Evolutionary conservation across 169 alveolate genomes (phyloP), one percentile per base, ranked within the genome.

Genomic region (Blepharisma undulans): DNA sequence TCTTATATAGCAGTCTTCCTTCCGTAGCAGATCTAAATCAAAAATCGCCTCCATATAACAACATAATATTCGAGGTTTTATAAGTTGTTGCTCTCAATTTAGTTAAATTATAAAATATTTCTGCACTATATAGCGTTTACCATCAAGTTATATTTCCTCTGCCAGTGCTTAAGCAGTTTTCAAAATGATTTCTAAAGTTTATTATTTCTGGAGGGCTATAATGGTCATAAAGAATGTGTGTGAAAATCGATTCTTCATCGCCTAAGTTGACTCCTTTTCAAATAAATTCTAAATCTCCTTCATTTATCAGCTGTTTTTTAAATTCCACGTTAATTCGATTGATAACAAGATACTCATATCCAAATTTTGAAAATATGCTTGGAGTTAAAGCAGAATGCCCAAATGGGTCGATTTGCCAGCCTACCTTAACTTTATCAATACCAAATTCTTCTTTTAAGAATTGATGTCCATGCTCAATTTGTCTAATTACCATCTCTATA

Each of bases 351-450:
- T 94, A 95, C 61, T 96, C 95, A 92, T 93, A 97, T 33, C 98
- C 98, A 92, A 96, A 92, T 87, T 95, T 87, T 32, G 93, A 81
- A 34, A 93, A 92, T 61, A 96, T 30, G 60, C 92, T 87, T 6
- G 97, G 97, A 79, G 93, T 95, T 7, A 94, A 61, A 1, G 92
- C 80, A 60, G 96, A 92, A 91, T 97, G 97, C 0, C 99, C 99
- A 92, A 98, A 98, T 25, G 98, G 98, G 89, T 98, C 99, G 33
- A 98, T 85, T 90, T 97, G 95, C 98, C 98, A 98, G 3, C 97
- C 99, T 22, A 97, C 93, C 78, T 92, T 87, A 60, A 98, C 98
- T 27, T 32, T 22, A 27, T 29, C 84, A 6, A 94, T 88, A 4
- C 90, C 92, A 79, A 97, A 96, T 29, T 91, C 92, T 18, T 93